phyloP scores from a whole-genome alignment of 2,329 filamentous ascomycete species.

The Cordyceps pruinosa region DNA sequence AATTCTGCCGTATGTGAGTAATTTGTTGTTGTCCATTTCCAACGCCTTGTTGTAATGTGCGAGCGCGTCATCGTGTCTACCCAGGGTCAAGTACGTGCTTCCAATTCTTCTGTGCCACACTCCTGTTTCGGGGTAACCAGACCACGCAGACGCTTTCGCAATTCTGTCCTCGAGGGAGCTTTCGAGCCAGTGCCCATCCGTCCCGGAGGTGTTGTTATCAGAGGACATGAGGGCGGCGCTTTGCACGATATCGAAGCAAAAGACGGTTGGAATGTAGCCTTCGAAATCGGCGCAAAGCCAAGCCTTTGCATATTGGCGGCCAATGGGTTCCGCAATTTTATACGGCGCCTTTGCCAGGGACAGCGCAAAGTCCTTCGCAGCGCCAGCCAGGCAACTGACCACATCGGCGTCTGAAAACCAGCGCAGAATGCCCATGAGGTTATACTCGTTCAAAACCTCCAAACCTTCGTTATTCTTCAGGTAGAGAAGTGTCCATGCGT shows the following conservation, averaged over 20 bases:
- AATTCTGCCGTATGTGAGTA: constrained; percentile 34
- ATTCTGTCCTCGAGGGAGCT: constrained; percentile 29
- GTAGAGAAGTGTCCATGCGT: constrained; percentile 35
- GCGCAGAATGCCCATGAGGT: constrained; percentile 28
- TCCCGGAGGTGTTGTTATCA: constrained; percentile 31
- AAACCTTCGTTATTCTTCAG: constrained; percentile 35
- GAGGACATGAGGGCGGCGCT: constrained; percentile 33
- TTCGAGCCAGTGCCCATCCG: constrained; percentile 30
- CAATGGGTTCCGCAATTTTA: constrained; percentile 31
- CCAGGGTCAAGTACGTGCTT: constrained; percentile 33
- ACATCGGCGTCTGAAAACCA: constrained; percentile 21
- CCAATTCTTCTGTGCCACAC: constrained; percentile 34
- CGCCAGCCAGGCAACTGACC: background rate
- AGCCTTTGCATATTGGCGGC: constrained; percentile 31
- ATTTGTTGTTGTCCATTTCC: constrained; percentile 29
- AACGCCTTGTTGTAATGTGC: constrained; percentile 31
- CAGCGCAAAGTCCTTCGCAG: constrained; percentile 24
- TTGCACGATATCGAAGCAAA: constrained; percentile 39
- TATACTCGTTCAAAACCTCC: constrained; percentile 33
- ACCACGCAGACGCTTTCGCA: constrained; percentile 30
- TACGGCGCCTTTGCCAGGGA: constrained; percentile 21
- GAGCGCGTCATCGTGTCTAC: constrained; percentile 28
- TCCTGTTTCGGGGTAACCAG: constrained; percentile 26
- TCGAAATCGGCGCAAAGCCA: constrained; percentile 31
- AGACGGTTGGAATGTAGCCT: constrained; percentile 32